These are phyloP conservation scores for Venustampulla echinocandica DNA, from an alignment of 495 filamentous ascomycete genomes.

Conservation along the genomic window DNA sequence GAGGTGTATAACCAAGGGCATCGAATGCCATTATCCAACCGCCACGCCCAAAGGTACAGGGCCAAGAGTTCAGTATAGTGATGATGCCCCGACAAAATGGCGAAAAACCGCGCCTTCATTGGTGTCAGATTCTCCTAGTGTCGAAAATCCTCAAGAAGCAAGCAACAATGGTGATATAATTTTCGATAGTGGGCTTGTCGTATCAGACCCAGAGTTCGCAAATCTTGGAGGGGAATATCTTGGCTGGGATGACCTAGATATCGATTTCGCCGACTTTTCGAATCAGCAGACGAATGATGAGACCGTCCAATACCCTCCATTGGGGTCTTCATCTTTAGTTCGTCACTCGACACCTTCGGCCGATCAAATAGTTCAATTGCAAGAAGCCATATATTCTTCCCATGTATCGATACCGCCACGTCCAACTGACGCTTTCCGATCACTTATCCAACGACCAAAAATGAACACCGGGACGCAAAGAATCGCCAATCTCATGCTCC, in stretches of 20 bases:
- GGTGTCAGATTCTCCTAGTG: constrained; percentile 1
- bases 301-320: constrained; percentile 16
- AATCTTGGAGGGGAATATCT: constrained; percentile 18
- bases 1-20: constrained; percentile 31
- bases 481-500: constrained; percentile 31
- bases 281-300: constrained; percentile 18
- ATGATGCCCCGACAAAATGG: constrained; percentile 8
- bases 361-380: constrained; percentile 16
- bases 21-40: constrained; percentile 33
- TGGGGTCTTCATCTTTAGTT: constrained; percentile 14
- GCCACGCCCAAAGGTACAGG: constrained; percentile 3
- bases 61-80: constrained; percentile 8
- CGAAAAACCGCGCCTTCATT: constrained; percentile 2
- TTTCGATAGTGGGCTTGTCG: constrained; percentile 12
- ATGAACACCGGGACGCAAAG: constrained; percentile 25
- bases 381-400: constrained; percentile 14
- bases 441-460: constrained; percentile 27
- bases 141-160: constrained; percentile 9
- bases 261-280: constrained; percentile 21
- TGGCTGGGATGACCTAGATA: constrained; percentile 19
- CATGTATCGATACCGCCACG: constrained; percentile 24
- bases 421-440: constrained; percentile 23
- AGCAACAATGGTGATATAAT: constrained; percentile 8
- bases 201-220: constrained; percentile 18
- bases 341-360: constrained; percentile 13